Evolutionary conservation across 768 basidiomycete species (phyloP).

Genomic region (Leccinum obscurum): DNA sequence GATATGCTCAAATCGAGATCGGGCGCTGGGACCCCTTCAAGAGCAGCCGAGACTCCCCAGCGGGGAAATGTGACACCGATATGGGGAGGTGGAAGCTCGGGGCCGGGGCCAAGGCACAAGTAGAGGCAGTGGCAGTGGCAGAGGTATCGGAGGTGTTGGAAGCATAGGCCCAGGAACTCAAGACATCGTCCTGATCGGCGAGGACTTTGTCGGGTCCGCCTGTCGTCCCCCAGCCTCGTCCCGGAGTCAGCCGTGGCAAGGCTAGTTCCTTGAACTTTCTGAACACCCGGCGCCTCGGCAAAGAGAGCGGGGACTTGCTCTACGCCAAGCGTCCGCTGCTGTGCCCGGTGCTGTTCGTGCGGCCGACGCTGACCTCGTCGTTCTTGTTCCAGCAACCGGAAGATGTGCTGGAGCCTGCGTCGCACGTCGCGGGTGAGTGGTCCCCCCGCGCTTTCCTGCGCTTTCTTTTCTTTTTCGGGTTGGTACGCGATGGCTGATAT

Average conservation of each 20-base stretch:
- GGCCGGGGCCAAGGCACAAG: constrained; percentile 21
- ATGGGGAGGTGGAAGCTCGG: constrained; percentile 17
- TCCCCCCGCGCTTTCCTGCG: not conserved
- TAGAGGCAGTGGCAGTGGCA: not conserved
- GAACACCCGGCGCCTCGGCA: constrained; percentile 4
- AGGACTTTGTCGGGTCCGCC: not conserved
- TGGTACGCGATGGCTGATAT: constrained; percentile 5
- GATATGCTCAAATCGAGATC: constrained; percentile 13
- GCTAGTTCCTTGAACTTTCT: no score
- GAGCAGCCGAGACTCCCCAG: constrained; percentile 16
- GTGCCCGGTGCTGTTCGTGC: constrained; percentile 70
- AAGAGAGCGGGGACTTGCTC: constrained; percentile 40
- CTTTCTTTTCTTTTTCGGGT: not conserved
- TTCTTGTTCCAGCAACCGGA: constrained; percentile 56
- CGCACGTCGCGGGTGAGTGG: constrained; percentile 49
- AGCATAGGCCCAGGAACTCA: not conserved
- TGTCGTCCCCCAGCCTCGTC: constrained; percentile 2
- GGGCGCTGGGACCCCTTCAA: constrained; percentile 15
- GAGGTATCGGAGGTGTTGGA: not conserved
- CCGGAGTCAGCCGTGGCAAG: constrained; percentile 3
- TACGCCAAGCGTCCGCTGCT: constrained; percentile 60
- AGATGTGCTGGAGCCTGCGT: constrained; percentile 56
- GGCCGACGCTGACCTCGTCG: constrained; percentile 47
- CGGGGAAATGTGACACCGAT: constrained; percentile 11
- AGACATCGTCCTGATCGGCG: not conserved